Evolutionary conservation across 306 rosid species (phyloP).

Genomic region (Luffa acutangula): DNA sequence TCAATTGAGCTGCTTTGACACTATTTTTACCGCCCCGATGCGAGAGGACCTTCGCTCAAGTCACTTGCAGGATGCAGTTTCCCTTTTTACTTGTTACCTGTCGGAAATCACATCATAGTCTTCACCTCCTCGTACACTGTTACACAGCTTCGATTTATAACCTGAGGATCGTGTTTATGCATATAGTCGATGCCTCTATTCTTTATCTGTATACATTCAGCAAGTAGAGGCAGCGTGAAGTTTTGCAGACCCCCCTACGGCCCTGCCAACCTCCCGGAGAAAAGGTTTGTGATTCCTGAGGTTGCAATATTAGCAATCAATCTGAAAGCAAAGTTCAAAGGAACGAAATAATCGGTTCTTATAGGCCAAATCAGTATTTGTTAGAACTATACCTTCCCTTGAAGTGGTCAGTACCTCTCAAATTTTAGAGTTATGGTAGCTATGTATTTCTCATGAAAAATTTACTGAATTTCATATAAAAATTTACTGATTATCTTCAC

Average conservation of each 20-base stretch:
- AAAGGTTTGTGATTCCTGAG: background rate
- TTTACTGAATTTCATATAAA: background rate
- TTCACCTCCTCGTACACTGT: background rate
- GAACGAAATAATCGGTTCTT: background rate
- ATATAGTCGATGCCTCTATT: background rate
- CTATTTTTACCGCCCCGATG: constrained; percentile 64
- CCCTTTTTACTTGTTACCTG: constrained; percentile 65
- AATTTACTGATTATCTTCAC: background rate
- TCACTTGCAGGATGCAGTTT: constrained; percentile 72
- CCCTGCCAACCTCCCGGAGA: background rate
- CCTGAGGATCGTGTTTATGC: background rate
- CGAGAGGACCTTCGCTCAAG: constrained; percentile 69
- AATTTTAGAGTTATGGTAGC: background rate
- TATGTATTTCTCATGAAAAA: background rate
- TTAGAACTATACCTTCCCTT: background rate
- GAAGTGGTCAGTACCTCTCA: background rate
- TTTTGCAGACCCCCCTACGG: background rate
- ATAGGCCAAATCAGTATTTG: background rate
- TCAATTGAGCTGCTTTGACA: constrained; percentile 70
- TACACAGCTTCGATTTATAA: background rate
- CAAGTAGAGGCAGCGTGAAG: background rate
- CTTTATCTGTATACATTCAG: background rate
- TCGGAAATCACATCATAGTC: constrained; percentile 54
- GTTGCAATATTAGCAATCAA: background rate
- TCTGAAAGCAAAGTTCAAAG: background rate